These are phyloP conservation scores for Sporisorium graminicola DNA, from an alignment of 1,284 basidiomycete genomes.

Conservation along the genomic window DNA sequence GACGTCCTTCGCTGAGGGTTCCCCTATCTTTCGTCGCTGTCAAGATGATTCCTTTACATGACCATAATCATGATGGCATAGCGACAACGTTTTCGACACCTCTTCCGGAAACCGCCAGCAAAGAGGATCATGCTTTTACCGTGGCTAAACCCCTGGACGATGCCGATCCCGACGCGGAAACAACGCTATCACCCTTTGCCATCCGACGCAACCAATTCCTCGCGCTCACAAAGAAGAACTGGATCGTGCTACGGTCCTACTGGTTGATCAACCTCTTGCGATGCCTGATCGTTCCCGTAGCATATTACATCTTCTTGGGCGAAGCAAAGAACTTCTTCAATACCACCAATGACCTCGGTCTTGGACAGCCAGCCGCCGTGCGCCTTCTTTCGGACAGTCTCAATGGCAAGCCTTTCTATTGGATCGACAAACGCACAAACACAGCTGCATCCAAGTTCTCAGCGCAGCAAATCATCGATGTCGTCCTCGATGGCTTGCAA, in stretches of 20 bases:
- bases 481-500: conserved; percentile 71
- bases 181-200: conserved; percentile 18
- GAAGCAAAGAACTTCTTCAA: conserved; percentile 63
- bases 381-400: conserved; percentile 20
- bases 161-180: conserved; percentile 4
- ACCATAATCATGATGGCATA: background rate
- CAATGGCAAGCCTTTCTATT: conserved; percentile 30
- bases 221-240: conserved; percentile 37
- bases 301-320: conserved; percentile 78
- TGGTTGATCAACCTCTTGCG: conserved; percentile 75
- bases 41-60: conserved; percentile 6
- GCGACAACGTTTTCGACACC: conserved; percentile 9
- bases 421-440: conserved; percentile 60
- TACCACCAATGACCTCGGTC: conserved; percentile 40
- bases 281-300: conserved; percentile 78
- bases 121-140: conserved; percentile 13
- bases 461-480: conserved; percentile 75
- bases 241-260: conserved; percentile 36
- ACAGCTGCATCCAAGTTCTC: conserved; percentile 73
- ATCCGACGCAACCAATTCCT: conserved; percentile 35
- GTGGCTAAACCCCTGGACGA: conserved; percentile 7
- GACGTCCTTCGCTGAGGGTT: background rate
- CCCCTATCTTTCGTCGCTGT: background rate
- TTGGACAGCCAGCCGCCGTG: conserved; percentile 23
- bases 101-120: conserved; percentile 5